A percentile compares a stretch with the other conserved stretches of the same genome.
Conservation (phyloP, 148 eudicot species). For the Chenopodium berlandieri region DNA sequence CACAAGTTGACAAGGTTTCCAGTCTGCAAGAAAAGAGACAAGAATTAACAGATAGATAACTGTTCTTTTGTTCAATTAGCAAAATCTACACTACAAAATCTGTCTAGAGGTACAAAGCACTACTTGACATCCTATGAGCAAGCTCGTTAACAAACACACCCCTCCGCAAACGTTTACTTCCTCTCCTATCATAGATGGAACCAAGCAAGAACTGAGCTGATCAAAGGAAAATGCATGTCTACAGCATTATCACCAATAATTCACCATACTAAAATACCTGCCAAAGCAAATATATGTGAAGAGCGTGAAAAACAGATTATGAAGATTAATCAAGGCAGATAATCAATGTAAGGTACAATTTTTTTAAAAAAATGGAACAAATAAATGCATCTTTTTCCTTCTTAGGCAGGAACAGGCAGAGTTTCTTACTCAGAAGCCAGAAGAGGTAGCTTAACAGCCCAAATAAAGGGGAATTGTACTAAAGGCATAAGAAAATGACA, state of each 20-base stretch:
- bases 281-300: background rate
- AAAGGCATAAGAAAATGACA: background rate
- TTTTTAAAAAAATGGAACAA: too few species aligned
- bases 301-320: background rate
- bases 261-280: background rate
- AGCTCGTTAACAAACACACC: background rate
- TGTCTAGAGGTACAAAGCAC: constrained; percentile 11
- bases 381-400: too few species aligned
- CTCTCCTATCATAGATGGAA: background rate
- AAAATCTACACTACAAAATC: constrained; percentile 15
- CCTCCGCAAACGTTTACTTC: background rate
- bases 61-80: background rate
- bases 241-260: background rate
- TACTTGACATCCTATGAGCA: constrained; percentile 9
- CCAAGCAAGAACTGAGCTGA: constrained; percentile 4
- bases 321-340: background rate
- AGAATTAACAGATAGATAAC: constrained; percentile 1
- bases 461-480: background rate
- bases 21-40: constrained; percentile 8
- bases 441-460: background rate
- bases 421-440: background rate
- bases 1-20: background rate
- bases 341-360: background rate
- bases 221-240: constrained; percentile 4
- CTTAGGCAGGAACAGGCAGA: background rate